Percentiles rank a stretch among this genome's conserved stretches.
These are phyloP conservation scores for Colletotrichum tropicicola DNA, from an alignment of 2,329 filamentous ascomycete species.

Conservation along the genomic window DNA sequence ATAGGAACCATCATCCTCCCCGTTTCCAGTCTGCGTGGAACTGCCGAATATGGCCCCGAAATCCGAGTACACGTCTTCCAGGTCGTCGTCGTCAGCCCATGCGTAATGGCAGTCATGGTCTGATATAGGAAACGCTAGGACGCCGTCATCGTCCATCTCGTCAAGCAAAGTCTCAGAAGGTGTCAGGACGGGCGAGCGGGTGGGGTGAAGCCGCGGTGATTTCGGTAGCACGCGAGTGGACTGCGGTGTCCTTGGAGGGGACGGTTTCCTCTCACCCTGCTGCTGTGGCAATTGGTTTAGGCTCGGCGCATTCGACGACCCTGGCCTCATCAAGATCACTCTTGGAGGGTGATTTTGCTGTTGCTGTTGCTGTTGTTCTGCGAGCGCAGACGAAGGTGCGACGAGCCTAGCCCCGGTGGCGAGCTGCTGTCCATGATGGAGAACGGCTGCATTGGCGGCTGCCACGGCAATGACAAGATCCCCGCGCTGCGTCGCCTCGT, in stretches of 20 bases:
- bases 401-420: constrained; percentile 44
- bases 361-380: background rate
- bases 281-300: background rate
- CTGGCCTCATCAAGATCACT: constrained; percentile 16
- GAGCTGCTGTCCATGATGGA: constrained; percentile 45
- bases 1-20: constrained; percentile 52
- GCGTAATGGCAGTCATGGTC: constrained; percentile 56
- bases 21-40: constrained; percentile 33
- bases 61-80: constrained; percentile 63
- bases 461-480: constrained; percentile 42
- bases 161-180: constrained; percentile 38
- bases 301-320: background rate
- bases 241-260: background rate
- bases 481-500: constrained; percentile 42
- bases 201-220: constrained; percentile 7
- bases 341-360: constrained; percentile 1
- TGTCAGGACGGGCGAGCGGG: constrained; percentile 37
- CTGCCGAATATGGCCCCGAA: constrained; percentile 61
- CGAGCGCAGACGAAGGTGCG: constrained; percentile 14
- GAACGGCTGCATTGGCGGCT: constrained; percentile 41
- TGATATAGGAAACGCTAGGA: constrained; percentile 56
- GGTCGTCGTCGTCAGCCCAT: constrained; percentile 50
- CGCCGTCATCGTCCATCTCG: constrained; percentile 53
- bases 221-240: background rate
- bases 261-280: background rate